Conservation (phyloP, 192 early-diverging fungal species). For the Phycomyces blakesleeanus region DNA sequence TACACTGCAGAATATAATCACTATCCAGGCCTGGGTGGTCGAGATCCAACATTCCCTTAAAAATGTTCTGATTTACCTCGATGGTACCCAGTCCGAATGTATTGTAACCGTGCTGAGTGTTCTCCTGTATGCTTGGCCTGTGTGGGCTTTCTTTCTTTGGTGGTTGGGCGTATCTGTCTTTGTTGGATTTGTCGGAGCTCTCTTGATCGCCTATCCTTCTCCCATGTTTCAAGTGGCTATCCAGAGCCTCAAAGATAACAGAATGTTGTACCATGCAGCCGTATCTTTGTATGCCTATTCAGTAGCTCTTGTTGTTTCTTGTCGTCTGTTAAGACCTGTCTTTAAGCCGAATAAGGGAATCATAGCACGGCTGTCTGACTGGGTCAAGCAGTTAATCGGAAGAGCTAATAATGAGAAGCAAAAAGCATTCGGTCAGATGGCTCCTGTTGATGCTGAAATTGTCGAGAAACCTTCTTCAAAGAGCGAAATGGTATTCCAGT, state of each 20-base stretch:
- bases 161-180: slow-evolving; percentile 7
- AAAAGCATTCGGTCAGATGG: slow-evolving; percentile 8
- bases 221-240: slow-evolving; percentile 17
- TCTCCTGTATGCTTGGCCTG: slow-evolving; percentile 17
- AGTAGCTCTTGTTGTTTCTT: background rate
- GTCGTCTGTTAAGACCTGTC: background rate
- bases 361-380: background rate
- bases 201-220: slow-evolving; percentile 6
- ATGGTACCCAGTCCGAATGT: slow-evolving; percentile 24
- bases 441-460: background rate
- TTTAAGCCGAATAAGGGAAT: background rate
- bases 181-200: slow-evolving; percentile 15
- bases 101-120: slow-evolving; percentile 11
- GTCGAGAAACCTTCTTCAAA: background rate
- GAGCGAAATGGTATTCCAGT: slow-evolving; percentile 32
- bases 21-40: slow-evolving; percentile 14
- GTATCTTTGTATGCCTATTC: background rate
- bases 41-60: background rate
- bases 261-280: background rate
- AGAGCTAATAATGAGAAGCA: slow-evolving; percentile 20
- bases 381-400: slow-evolving; percentile 8
- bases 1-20: slow-evolving; percentile 20
- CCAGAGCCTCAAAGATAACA: background rate
- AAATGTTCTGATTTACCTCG: slow-evolving; percentile 4
- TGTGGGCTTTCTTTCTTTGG: slow-evolving; percentile 13